These are phyloP conservation scores for Cladosporium colombiae DNA, from an alignment of 2,329 filamentous ascomycete species.

Conservation along the genomic window DNA sequence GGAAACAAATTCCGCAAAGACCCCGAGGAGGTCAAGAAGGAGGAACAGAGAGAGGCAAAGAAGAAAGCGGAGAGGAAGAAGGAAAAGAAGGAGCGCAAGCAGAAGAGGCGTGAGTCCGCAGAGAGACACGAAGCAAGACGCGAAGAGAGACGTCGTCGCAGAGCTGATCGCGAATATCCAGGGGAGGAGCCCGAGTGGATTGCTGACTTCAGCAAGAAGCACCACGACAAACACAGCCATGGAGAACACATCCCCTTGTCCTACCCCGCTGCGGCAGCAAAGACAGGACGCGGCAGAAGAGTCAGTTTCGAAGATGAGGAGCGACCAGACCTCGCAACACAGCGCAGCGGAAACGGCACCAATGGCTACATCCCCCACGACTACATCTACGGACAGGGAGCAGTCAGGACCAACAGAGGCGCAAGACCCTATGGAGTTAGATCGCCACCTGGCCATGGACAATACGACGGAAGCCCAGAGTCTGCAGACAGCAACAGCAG, in stretches of 20 bases:
- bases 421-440: neutral
- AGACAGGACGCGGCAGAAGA: neutral
- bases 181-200: conserved; percentile 12
- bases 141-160: conserved; percentile 2
- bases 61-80: neutral
- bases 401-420: neutral
- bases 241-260: neutral
- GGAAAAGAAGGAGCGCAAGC: conserved; percentile 3
- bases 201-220: conserved; percentile 10
- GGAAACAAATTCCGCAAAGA: conserved; percentile 25
- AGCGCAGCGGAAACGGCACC: neutral
- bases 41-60: conserved; percentile 22
- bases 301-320: conserved; percentile 17
- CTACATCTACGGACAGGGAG: conserved; percentile 2
- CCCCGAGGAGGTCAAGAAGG: conserved; percentile 14
- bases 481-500: neutral
- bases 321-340: neutral
- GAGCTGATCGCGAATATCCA: neutral
- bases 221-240: neutral
- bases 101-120: conserved; percentile 3
- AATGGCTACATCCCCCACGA: neutral
- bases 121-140: neutral
- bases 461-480: neutral
- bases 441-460: neutral
- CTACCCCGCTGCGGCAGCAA: neutral